These are phyloP conservation scores for Cordyceps sp. DNA, from an alignment of 2,329 filamentous ascomycete genomes.

Conservation along the genomic window DNA sequence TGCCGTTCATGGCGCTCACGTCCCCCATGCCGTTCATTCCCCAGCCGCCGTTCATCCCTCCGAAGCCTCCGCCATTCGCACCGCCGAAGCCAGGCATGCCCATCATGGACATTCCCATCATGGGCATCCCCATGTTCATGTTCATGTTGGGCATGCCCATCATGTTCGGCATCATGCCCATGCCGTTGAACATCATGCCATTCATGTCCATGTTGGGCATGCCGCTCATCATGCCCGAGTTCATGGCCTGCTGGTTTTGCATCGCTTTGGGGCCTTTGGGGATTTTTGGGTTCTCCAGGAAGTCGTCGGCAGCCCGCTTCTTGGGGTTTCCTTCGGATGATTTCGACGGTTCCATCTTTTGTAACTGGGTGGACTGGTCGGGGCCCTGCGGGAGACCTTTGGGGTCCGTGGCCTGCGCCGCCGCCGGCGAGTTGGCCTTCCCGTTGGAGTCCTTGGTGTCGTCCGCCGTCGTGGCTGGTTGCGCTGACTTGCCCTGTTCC, in stretches of 20 bases:
- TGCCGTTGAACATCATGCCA: constrained; percentile 20
- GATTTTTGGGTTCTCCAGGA: constrained; percentile 45
- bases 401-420: constrained; percentile 13
- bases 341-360: constrained; percentile 5
- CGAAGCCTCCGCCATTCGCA: constrained; percentile 13
- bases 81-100: constrained; percentile 8
- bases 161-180: constrained; percentile 21
- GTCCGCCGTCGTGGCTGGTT: not conserved
- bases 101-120: constrained; percentile 13
- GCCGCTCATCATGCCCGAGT: constrained; percentile 27
- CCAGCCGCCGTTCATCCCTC: constrained; percentile 12
- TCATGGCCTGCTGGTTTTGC: constrained; percentile 36
- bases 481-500: constrained; percentile 9
- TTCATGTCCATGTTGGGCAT: constrained; percentile 21
- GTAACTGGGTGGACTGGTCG: constrained; percentile 5
- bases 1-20: not conserved
- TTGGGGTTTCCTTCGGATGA: constrained; percentile 31
- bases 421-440: constrained; percentile 18
- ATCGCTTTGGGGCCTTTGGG: constrained; percentile 50
- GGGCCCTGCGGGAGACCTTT: constrained; percentile 15
- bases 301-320: constrained; percentile 71
- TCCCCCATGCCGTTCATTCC: constrained; percentile 16
- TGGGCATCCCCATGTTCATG: constrained; percentile 8
- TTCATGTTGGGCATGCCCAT: constrained; percentile 19
- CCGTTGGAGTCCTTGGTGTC: constrained; percentile 7